These are phyloP conservation scores for Clarireedia homoeocarpa DNA, from an alignment of 2,329 filamentous ascomycete species.

Conservation along the genomic window DNA sequence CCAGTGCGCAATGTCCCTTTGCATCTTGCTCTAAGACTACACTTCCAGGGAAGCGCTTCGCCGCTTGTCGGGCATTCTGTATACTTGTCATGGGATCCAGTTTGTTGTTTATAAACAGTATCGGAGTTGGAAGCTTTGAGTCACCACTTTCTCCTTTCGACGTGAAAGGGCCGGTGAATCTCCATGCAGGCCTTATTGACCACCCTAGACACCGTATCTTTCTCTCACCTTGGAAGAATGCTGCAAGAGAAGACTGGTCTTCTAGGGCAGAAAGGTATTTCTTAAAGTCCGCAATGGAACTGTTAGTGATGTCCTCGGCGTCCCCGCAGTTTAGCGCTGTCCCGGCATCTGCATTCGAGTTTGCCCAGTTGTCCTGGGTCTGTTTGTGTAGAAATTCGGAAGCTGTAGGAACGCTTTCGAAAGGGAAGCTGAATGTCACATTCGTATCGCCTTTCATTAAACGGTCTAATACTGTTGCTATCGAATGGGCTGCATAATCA, in stretches of 20 bases:
- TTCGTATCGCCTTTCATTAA: not conserved
- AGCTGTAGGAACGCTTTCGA: not conserved
- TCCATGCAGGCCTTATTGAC: slow-evolving; percentile 2
- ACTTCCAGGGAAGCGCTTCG: not conserved
- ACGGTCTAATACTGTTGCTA: not conserved
- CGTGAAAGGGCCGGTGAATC: slow-evolving; percentile 6
- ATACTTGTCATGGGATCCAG: not conserved
- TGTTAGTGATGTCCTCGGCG: slow-evolving; percentile 1
- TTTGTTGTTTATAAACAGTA: not conserved
- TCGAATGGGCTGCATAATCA: not conserved
- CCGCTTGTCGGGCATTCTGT: not conserved
- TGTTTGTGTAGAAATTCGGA: not conserved
- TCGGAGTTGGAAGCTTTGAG: not conserved
- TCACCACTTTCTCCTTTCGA: not conserved
- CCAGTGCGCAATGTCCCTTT: not conserved
- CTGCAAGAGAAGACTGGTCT: slow-evolving; percentile 4
- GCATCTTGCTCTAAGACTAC: not conserved
- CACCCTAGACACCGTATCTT: slow-evolving; percentile 8
- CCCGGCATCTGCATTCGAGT: slow-evolving; percentile 6
- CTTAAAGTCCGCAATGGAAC: not conserved
- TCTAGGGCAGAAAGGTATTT: slow-evolving; percentile 5
- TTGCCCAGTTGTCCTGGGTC: not conserved
- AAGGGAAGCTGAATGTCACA: not conserved
- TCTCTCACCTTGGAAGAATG: slow-evolving; percentile 9
- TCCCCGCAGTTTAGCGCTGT: slow-evolving; percentile 5